Evolutionary conservation across 2,329 filamentous ascomycete species (phyloP).

Genomic region (Paecilomyces variotii): DNA sequence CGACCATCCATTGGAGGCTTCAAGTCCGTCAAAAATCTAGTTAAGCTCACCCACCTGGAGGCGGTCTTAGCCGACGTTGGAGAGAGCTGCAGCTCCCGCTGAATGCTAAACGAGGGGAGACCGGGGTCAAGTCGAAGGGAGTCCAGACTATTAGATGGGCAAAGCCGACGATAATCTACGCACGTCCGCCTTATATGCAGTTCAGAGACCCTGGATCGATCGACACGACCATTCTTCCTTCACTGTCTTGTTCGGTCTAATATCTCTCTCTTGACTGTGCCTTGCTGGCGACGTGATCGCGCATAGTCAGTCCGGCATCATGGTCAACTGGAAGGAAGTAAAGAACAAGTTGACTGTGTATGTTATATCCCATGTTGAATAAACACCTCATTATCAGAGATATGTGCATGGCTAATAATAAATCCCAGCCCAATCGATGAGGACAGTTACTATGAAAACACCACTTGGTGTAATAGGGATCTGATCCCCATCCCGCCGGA

Average conservation of each 20-base stretch:
- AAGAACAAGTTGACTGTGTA: not conserved
- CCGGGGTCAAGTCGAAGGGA: not conserved
- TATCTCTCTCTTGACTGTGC: not conserved
- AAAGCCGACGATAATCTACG: not conserved
- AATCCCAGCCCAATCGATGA: slow-evolving; percentile 12
- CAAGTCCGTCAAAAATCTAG: not conserved
- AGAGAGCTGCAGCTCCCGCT: not conserved
- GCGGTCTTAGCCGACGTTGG: not conserved
- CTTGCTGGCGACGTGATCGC: not conserved
- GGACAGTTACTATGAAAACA: slow-evolving; percentile 14
- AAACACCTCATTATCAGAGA: not conserved
- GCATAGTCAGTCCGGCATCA: not conserved
- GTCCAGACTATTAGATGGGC: not conserved
- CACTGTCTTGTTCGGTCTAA: not conserved
- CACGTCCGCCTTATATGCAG: not conserved
- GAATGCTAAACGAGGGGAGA: not conserved
- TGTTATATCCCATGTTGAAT: not conserved
- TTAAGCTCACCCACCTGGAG: not conserved
- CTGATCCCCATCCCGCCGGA: slow-evolving; percentile 20
- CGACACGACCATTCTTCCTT: not conserved
- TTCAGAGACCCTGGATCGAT: not conserved
- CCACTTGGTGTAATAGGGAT: slow-evolving; percentile 21
- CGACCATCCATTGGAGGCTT: not conserved
- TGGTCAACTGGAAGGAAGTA: not conserved
- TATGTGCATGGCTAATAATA: not conserved